Conservation (phyloP, 2,329 filamentous ascomycete genomes). For the Torrubiellomyces zombiae region DNA sequence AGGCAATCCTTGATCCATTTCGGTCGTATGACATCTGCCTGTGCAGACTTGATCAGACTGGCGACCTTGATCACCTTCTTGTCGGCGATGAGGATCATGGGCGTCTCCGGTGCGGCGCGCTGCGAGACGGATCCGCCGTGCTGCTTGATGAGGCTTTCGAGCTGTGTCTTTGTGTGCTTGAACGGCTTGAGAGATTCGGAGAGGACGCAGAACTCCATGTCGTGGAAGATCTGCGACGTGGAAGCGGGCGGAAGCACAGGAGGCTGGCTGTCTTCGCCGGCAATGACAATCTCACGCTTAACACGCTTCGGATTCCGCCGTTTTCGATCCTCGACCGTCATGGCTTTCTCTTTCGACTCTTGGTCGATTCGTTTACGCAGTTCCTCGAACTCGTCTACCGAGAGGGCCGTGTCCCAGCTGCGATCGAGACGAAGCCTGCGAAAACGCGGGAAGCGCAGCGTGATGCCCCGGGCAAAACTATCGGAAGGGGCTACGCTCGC, state of each 20-base stretch:
- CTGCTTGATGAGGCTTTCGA: slow-evolving; percentile 68
- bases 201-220: slow-evolving; percentile 67
- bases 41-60: slow-evolving; percentile 57
- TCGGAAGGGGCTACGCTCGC: slow-evolving; percentile 60
- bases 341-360: slow-evolving; percentile 56
- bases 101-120: slow-evolving; percentile 41
- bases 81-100: slow-evolving; percentile 63
- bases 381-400: slow-evolving; percentile 59
- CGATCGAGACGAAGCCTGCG: slow-evolving; percentile 69
- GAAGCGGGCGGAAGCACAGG: slow-evolving; percentile 36
- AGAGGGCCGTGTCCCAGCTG: slow-evolving; percentile 64
- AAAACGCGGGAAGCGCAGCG: slow-evolving; percentile 83
- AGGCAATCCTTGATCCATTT: slow-evolving; percentile 76
- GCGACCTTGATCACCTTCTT: slow-evolving; percentile 69
- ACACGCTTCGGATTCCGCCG: slow-evolving; percentile 38
- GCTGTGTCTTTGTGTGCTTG: slow-evolving; percentile 60
- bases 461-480: slow-evolving; percentile 60
- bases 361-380: slow-evolving; percentile 53
- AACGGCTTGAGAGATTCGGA: slow-evolving; percentile 54
- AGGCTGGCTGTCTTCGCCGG: slow-evolving; percentile 40
- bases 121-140: slow-evolving; percentile 72
- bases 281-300: slow-evolving; percentile 54
- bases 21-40: slow-evolving; percentile 58
- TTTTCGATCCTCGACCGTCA: slow-evolving; percentile 58
- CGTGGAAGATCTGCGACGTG: slow-evolving; percentile 51